phyloP scores from a whole-genome alignment of 2,329 filamentous ascomycete species.

The Stagonosporopsis cucurbitacearum region DNA sequence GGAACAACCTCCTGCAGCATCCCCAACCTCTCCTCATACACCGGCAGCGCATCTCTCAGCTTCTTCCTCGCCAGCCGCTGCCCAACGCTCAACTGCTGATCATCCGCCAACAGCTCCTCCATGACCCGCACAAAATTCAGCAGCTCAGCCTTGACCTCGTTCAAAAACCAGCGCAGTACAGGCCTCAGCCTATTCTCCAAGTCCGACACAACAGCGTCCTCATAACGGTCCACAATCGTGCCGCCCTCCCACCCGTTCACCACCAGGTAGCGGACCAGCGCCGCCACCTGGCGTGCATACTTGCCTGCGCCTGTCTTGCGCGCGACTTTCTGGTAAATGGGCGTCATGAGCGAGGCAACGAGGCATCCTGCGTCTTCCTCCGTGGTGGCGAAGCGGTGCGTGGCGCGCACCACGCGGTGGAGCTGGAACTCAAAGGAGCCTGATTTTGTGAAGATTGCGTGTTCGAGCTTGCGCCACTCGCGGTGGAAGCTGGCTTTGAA shows the following conservation, averaged over 20 bases:
- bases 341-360: conserved; percentile 11
- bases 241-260: conserved; percentile 7
- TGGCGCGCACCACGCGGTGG: conserved; percentile 10
- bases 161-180: conserved; percentile 13
- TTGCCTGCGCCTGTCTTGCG: conserved; percentile 5
- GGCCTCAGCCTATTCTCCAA: conserved; percentile 5
- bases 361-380: conserved; percentile 13
- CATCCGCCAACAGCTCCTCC: conserved; percentile 10
- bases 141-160: conserved; percentile 11
- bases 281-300: conserved; percentile 9
- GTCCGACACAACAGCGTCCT: conserved; percentile 6
- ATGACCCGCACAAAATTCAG: conserved; percentile 13
- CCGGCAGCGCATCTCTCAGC: conserved; percentile 3
- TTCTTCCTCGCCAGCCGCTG: conserved; percentile 10
- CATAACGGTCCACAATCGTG: conserved; percentile 13
- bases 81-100: conserved; percentile 11
- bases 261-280: conserved; percentile 10
- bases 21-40: conserved; percentile 7
- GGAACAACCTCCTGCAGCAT: not conserved
- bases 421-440: conserved; percentile 18
- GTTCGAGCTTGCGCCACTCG: conserved; percentile 17
- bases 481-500: conserved; percentile 15
- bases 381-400: conserved; percentile 12
- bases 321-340: conserved; percentile 5
- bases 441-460: conserved; percentile 7